Conservation (phyloP, 805 yeast species). For the Cyberlindnera samutprakarnensis region DNA sequence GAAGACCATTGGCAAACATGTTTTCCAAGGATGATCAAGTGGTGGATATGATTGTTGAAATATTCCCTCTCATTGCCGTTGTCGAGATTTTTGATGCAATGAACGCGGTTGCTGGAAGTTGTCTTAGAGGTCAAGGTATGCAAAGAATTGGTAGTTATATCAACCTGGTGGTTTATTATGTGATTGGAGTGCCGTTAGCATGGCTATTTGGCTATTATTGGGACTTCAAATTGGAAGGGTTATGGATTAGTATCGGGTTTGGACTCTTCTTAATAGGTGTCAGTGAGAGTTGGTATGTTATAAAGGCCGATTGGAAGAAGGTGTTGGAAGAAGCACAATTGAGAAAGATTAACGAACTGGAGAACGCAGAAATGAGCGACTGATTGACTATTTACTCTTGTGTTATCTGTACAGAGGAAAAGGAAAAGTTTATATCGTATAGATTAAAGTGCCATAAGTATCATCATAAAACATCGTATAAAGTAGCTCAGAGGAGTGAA, state of each 20-base stretch:
- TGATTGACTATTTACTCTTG: not conserved
- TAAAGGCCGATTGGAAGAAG: constrained; percentile 42
- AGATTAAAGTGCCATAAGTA: too few species aligned
- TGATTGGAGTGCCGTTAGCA: constrained; percentile 67
- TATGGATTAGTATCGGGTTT: constrained; percentile 65
- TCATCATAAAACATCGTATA: not conserved
- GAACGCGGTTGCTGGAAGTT: constrained; percentile 66
- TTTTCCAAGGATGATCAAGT: constrained; percentile 60
- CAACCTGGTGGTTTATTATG: constrained; percentile 61
- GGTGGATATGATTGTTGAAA: constrained; percentile 37
- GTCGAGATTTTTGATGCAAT: constrained; percentile 66
- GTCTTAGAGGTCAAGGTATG: constrained; percentile 81
- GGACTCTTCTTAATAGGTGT: constrained; percentile 37
- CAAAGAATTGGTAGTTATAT: constrained; percentile 71
- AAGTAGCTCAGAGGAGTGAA: not conserved
- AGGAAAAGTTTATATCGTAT: too few species aligned
- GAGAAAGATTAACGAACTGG: constrained; percentile 27
- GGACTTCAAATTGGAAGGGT: constrained; percentile 41
- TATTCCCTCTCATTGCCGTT: constrained; percentile 55
- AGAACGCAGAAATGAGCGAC: constrained; percentile 7
- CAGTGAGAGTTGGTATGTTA: constrained; percentile 35
- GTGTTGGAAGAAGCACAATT: constrained; percentile 35
- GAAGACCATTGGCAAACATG: constrained; percentile 42
- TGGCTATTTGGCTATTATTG: constrained; percentile 43
- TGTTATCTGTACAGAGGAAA: too few species aligned